These are phyloP conservation scores for Fusarium poae DNA, from an alignment of 2,329 filamentous ascomycete species.

Conservation along the genomic window DNA sequence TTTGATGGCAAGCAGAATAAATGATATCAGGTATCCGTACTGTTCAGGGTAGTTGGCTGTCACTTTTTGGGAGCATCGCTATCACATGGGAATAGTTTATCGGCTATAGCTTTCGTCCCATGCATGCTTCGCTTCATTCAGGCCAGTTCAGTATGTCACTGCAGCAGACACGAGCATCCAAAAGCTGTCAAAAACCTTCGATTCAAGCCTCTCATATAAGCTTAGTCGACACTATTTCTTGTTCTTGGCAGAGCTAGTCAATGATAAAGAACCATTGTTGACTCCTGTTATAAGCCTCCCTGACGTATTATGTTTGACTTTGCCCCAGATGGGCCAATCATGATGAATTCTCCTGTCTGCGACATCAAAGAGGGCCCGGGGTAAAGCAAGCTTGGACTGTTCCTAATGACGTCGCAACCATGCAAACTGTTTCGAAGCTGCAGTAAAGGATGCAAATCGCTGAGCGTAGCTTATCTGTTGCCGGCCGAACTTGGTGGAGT, in stretches of 20 bases:
- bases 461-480: slow-evolving; percentile 24
- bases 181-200: slow-evolving; percentile 15
- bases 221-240: slow-evolving; percentile 9
- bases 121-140: neutral
- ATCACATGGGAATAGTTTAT: slow-evolving; percentile 40
- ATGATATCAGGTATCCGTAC: too few species aligned
- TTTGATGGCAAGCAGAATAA: neutral
- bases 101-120: slow-evolving; percentile 2
- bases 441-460: slow-evolving; percentile 31
- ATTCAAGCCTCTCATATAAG: neutral
- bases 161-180: neutral
- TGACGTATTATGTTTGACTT: slow-evolving; percentile 41
- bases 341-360: slow-evolving; percentile 14
- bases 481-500: slow-evolving; percentile 34
- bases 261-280: slow-evolving; percentile 10
- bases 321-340: slow-evolving; percentile 27
- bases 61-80: neutral
- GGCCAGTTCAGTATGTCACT: slow-evolving; percentile 11
- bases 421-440: slow-evolving; percentile 40
- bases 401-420: slow-evolving; percentile 46
- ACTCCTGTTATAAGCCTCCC: slow-evolving; percentile 15
- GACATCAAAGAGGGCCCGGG: slow-evolving; percentile 21
- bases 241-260: slow-evolving; percentile 16
- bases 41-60: neutral
- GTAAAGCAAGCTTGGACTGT: slow-evolving; percentile 44